phyloP scores from a whole-genome alignment of 306 rosid genomes.

The Senna tora region DNA sequence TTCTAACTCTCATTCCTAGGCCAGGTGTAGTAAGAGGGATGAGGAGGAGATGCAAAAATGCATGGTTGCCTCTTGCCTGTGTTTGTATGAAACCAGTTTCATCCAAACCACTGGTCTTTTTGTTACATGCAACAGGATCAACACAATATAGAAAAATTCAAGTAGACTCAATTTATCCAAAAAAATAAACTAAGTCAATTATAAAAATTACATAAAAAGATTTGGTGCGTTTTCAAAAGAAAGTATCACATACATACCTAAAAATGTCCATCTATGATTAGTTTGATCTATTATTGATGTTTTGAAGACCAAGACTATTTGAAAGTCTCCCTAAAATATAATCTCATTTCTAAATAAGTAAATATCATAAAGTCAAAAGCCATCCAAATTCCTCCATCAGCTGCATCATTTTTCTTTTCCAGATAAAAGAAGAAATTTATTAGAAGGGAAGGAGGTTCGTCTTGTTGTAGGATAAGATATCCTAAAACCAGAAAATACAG shows the following conservation, averaged over 20 bases:
- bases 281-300: not conserved
- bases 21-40: not conserved
- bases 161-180: not conserved
- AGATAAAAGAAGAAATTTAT: too few relatives aligned
- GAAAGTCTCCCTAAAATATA: not conserved
- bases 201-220: too few relatives aligned
- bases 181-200: not conserved
- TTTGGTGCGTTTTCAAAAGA: not conserved
- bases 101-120: not conserved
- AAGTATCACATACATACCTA: not conserved
- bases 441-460: too few relatives aligned
- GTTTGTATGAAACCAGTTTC: constrained; percentile 26
- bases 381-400: not conserved
- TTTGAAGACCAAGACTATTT: not conserved
- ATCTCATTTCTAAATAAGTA: too few relatives aligned
- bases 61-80: not conserved
- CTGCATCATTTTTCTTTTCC: not conserved
- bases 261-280: too few relatives aligned
- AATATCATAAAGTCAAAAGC: too few relatives aligned
- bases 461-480: too few relatives aligned
- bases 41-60: constrained; percentile 15
- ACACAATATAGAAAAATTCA: not conserved
- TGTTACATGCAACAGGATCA: not conserved
- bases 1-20: constrained; percentile 11
- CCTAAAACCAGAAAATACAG: too few relatives aligned